Conservation (phyloP, 192 early-diverging fungal genomes). For the Fimicolochytrium jonesii region DNA sequence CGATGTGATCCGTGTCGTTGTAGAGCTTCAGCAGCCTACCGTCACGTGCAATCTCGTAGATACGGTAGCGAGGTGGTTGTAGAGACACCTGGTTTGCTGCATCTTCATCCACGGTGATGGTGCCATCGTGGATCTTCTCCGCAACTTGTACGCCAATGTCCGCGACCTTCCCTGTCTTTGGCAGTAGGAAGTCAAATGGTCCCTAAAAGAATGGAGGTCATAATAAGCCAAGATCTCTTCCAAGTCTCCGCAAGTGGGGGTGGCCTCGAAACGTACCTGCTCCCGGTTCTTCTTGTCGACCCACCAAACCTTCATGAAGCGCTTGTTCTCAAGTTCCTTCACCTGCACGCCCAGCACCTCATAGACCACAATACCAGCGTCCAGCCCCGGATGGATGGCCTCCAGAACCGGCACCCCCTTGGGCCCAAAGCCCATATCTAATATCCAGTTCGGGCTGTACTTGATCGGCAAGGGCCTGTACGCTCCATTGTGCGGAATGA, state of each 20-base stretch:
- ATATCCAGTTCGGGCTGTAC: slow-evolving; percentile 40
- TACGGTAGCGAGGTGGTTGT: background rate
- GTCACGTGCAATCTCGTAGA: slow-evolving; percentile 2
- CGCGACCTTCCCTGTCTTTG: slow-evolving; percentile 45
- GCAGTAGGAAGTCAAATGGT: slow-evolving; percentile 64
- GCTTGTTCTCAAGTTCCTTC: slow-evolving; percentile 78
- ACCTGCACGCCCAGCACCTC: slow-evolving; percentile 80
- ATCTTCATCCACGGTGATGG: slow-evolving; percentile 8
- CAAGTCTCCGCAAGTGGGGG: no score
- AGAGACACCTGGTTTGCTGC: background rate
- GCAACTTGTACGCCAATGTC: slow-evolving; percentile 49
- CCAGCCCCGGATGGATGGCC: slow-evolving; percentile 23
- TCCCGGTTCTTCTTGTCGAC: slow-evolving; percentile 65
- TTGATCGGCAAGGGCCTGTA: slow-evolving; percentile 31
- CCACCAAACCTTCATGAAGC: slow-evolving; percentile 62
- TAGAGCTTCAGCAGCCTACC: background rate
- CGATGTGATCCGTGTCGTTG: background rate
- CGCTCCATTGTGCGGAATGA: background rate
- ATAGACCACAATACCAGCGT: slow-evolving; percentile 59
- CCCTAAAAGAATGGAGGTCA: slow-evolving; percentile 22
- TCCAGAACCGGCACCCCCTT: slow-evolving; percentile 23
- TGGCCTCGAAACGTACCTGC: slow-evolving; percentile 40
- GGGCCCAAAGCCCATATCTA: slow-evolving; percentile 52
- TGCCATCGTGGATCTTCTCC: slow-evolving; percentile 29
- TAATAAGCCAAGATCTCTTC: no score